Evolutionary conservation across 2,329 filamentous ascomycete species (phyloP).

Genomic region (Colletotrichum sp.): DNA sequence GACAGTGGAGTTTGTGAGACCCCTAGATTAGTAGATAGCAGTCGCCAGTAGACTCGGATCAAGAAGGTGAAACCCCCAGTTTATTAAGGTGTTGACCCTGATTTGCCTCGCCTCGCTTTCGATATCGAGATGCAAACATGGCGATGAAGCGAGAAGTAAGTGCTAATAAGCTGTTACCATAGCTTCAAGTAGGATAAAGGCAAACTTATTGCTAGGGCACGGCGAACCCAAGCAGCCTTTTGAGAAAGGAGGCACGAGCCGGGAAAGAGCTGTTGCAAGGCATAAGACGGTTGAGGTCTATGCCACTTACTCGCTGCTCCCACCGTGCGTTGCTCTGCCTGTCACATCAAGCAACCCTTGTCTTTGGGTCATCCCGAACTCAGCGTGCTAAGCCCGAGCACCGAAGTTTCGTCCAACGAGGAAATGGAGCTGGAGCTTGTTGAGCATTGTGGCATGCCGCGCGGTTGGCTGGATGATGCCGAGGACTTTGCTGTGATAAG

Average conservation of each 20-base stretch:
- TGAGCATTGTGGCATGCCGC: not conserved
- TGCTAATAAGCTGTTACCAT: constrained; percentile 17
- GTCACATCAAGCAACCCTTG: constrained; percentile 8
- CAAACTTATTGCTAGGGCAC: not conserved
- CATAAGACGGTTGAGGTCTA: not conserved
- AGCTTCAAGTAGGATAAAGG: not conserved
- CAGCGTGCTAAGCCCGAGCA: not conserved
- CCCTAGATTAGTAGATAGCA: not conserved
- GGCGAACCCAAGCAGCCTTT: not conserved
- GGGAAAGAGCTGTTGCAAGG: not conserved
- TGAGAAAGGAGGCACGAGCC: not conserved
- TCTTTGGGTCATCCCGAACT: not conserved
- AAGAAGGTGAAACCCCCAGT: not conserved
- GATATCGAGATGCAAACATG: not conserved
- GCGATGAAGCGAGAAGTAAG: not conserved
- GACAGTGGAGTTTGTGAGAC: not conserved
- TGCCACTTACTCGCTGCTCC: not conserved
- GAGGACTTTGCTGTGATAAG: not conserved
- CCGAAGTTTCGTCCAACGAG: not conserved
- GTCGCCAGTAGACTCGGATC: not conserved
- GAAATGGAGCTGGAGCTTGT: not conserved
- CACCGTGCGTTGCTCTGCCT: not conserved
- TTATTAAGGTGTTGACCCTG: not conserved
- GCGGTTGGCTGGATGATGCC: not conserved
- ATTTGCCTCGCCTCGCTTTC: not conserved